Conservation (phyloP, 257 asterid genomes). For the Lycium ferocissimum region DNA sequence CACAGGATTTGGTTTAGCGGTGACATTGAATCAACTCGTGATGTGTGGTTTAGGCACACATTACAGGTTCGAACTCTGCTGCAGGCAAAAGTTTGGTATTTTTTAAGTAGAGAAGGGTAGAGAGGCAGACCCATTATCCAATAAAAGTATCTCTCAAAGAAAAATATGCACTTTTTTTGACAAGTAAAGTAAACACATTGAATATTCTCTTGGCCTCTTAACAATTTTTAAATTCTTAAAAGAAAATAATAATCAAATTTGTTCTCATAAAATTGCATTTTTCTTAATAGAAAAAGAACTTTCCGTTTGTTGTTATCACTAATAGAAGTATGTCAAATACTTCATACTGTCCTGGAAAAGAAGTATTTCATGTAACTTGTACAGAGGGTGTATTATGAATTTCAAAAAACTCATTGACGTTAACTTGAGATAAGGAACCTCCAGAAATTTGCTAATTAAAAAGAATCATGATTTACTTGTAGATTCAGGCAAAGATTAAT, state of each 20-base stretch:
- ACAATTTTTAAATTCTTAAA: not conserved
- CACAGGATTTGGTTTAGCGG: not conserved
- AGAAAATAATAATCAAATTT: not conserved
- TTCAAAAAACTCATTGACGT: not conserved
- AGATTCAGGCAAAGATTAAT: not conserved
- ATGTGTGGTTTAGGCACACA: not conserved
- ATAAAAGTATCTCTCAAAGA: not conserved
- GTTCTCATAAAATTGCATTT: not conserved
- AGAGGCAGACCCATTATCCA: not conserved
- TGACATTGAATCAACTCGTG: not conserved
- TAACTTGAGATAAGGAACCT: not conserved
- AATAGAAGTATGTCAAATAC: not conserved
- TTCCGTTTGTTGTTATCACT: not conserved
- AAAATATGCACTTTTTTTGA: not conserved
- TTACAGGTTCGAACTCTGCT: too few species aligned
- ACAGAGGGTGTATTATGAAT: not conserved
- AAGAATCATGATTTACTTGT: not conserved
- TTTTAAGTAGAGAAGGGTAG: not conserved
- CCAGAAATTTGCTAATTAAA: not conserved
- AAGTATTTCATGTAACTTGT: not conserved
- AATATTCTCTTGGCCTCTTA: conserved; percentile 2
- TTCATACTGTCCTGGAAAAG: not conserved
- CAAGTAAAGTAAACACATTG: not conserved
- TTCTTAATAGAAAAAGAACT: not conserved
- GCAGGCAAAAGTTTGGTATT: too few species aligned